Evolutionary conservation across 345 rosid species (phyloP), one percentile per base, ranked within the genome.

Genomic region (Abelmoschus esculentus): DNA sequence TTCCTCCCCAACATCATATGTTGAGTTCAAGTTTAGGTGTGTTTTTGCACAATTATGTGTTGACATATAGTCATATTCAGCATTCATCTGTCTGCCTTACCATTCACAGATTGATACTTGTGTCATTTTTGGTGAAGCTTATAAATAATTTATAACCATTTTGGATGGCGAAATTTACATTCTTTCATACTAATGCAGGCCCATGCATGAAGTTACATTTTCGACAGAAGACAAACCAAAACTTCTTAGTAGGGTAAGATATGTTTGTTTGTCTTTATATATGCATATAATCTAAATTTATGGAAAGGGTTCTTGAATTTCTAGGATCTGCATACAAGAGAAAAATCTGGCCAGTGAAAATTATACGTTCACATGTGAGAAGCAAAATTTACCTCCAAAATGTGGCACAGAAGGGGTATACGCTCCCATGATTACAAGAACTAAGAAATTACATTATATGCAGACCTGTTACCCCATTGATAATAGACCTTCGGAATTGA

Each of bases 171-270:
- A 70, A 22, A 29, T 31, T 65, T 40, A 73, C 42, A 57, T 69
- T 34, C 62, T 66, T 38, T 75, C 66, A 29, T 71, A 55, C 53
- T 79, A 80, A 62, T 79, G 78, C 69, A 95, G 99, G 86, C 91
- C 97, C 73, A 80, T 95, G 96, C 99, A 95, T 78, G 99, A 95
- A 82, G 84, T 95, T 38, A 91, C 99, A 8, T 91, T 91, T 75
- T 88, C 96, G 66, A 78, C 96, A 10, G 88, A 87, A 59, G 96
- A 95, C 90, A 95, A 88, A 82, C 99, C 96, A 74, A 91, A 88
- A 75, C 99, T 91, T 78, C 91, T 95, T 59, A 89, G 92, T 85
- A 93, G 88, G 97, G 99, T 89, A 79, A 52, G 36, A 74, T 75
- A n/a, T n/a, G 26, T 67, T 60, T 56, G 67, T 60, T 46, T 53